Base-by-base conservation (phyloP, 495 filamentous ascomycete genomes). In the Xylaria palmicola region DNA sequence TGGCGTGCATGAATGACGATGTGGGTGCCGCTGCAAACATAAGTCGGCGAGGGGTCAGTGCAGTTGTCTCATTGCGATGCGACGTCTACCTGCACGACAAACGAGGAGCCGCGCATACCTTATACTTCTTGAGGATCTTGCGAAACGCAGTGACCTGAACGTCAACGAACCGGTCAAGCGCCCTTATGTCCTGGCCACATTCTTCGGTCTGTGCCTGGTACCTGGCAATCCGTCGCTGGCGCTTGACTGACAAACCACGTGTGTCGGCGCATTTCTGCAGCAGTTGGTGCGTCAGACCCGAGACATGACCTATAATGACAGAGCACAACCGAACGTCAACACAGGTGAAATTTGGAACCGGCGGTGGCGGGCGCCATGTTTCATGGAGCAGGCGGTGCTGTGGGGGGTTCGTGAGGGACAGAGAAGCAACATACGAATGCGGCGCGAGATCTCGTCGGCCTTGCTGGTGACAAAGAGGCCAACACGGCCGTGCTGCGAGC, bases 111-210 rank as follows among this genome's bases (percentile, higher is more conserved):
- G 6, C 58, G 67, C 73, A 40, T 67, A 74, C 75, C 72, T 75
- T 76, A 75, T 91, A 90, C 68, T 91, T 91, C 71, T 91, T 91
- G 56, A 90, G 74, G 5, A 91, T 83, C 72, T 91, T 91, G 60
- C 77, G 79, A 65, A 91, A 89, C 3, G 84, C 88, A 20, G 82
- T 78, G 10, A 83, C 74, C 68, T 91, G 88, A 17, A 85, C 84
- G 49, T 77, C 73, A 22, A 84, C 80, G 57, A 88, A 91, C 49
- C 87, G 82, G 29, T 80, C 77, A 12, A 91, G 72, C 2, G 76
- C 77, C 53, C 79, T 76, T 32, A 87, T 82, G 51, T 90, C 88
- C 52, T 88, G 80, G 34, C 84, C 84, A 59, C 83, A 86, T 64
- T 83, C 68, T 40, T 77, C 65, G 8, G 77, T 55, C 6, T 74